A percentile compares a stretch with the other conserved stretches of the same genome.
phyloP scores from a whole-genome alignment of 176 grass and related monocot species.

The Neostapfia colusana region DNA sequence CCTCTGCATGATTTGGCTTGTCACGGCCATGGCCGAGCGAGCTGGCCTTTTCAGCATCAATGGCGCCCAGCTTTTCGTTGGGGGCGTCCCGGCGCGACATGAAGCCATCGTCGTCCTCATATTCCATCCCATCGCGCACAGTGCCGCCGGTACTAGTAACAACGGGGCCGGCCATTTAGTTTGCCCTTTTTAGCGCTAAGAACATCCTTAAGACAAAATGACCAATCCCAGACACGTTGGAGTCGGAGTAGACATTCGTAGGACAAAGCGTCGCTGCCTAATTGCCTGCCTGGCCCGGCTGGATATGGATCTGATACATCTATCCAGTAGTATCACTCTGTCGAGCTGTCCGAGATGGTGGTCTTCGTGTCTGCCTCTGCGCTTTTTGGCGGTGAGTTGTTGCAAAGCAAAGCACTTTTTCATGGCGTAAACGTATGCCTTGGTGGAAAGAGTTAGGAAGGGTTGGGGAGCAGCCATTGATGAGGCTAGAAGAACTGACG shows the following conservation, averaged over 20 bases:
- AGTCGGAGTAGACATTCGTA: too few relatives aligned
- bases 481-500: neutral
- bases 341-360: neutral
- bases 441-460: conserved; percentile 32
- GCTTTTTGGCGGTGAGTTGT: conserved; percentile 22
- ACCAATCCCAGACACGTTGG: too few relatives aligned
- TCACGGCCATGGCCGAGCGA: conserved; percentile 39
- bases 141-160: conserved; percentile 12
- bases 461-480: neutral
- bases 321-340: neutral
- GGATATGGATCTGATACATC: neutral
- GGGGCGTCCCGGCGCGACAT: conserved; percentile 41
- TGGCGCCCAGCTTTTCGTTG: conserved; percentile 48
- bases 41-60: conserved; percentile 51
- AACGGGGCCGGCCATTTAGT: conserved; percentile 9
- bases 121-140: conserved; percentile 46
- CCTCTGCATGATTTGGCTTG: conserved; percentile 57
- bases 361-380: neutral
- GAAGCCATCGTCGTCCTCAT: conserved; percentile 40
- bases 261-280: conserved; percentile 32
- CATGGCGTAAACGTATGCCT: neutral
- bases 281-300: conserved; percentile 29
- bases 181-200: conserved; percentile 8
- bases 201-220: conserved; percentile 22
- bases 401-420: conserved; percentile 23